These are phyloP conservation scores for Aspergillus ostianus DNA, from an alignment of 495 filamentous ascomycete species.

Conservation along the genomic window DNA sequence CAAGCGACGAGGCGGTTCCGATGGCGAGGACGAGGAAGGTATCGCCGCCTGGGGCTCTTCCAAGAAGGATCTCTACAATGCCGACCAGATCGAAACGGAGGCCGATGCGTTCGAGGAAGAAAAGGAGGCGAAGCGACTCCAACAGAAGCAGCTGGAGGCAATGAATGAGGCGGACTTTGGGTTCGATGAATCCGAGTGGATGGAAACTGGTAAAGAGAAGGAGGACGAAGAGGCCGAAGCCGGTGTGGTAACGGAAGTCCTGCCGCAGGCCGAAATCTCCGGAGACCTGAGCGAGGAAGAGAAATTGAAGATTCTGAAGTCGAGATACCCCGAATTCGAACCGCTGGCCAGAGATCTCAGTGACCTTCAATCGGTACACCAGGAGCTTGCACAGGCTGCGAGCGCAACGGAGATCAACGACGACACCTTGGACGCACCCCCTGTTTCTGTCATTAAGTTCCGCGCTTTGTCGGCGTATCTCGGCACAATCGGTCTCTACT, in stretches of 20 bases:
- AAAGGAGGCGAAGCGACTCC: conserved; percentile 77
- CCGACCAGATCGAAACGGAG: conserved; percentile 86
- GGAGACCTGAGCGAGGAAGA: conserved; percentile 76
- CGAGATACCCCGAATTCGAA: conserved; percentile 88
- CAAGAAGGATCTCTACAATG: conserved; percentile 88
- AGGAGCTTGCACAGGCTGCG: conserved; percentile 54
- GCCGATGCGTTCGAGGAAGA: conserved; percentile 91
- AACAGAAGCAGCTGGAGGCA: conserved; percentile 81
- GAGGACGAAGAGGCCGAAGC: conserved; percentile 39
- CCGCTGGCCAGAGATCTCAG: conserved; percentile 77
- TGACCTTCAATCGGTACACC: conserved; percentile 63
- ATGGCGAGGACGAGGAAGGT: conserved; percentile 68
- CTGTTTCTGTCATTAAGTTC: conserved; percentile 64
- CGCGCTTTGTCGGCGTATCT: conserved; percentile 80
- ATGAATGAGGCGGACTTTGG: conserved; percentile 90
- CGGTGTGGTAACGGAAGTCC: conserved; percentile 71
- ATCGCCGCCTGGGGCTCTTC: conserved; percentile 82
- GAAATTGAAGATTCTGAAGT: conserved; percentile 68
- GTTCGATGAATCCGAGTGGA: conserved; percentile 87
- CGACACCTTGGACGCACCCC: conserved; percentile 30
- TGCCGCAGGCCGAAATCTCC: conserved; percentile 78
- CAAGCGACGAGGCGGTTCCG: conserved; percentile 30
- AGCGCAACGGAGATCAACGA: conserved; percentile 44
- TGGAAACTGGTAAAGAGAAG: conserved; percentile 43
- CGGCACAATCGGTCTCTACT: conserved; percentile 86